Conservation (phyloP, 78 protist genomes). For the Dictyostelium brefeldianum region DNA sequence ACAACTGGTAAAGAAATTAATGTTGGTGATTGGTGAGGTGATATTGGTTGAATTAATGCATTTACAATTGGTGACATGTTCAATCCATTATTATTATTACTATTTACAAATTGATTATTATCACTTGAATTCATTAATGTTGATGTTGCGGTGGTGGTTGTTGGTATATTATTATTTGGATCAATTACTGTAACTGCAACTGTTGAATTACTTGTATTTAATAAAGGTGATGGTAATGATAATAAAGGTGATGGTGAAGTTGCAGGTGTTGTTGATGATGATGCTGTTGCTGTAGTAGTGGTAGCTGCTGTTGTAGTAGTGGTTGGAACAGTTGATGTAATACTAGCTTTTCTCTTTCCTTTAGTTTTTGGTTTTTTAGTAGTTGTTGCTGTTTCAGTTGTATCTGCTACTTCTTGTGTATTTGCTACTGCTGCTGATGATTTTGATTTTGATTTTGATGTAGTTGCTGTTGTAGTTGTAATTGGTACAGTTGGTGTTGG, state of each 20-base stretch:
- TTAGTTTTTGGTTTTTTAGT: neutral
- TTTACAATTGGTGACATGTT: conserved; percentile 3
- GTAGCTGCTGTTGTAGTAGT: neutral
- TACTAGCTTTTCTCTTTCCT: neutral
- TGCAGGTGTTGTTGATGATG: neutral
- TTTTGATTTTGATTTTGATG: conserved; percentile 15
- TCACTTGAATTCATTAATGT: conserved; percentile 6
- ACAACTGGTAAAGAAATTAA: neutral
- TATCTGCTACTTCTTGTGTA: neutral
- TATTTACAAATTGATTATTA: neutral
- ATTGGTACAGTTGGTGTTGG: neutral
- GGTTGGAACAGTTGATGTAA: neutral
- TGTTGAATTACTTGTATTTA: conserved; percentile 3
- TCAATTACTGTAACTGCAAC: neutral
- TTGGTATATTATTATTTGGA: neutral
- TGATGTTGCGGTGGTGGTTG: neutral
- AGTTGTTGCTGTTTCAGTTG: neutral
- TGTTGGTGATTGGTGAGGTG: conserved; percentile 1
- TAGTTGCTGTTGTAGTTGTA: neutral
- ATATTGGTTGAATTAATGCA: neutral
- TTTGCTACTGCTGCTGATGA: neutral
- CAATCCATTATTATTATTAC: neutral
- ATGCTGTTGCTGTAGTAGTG: neutral
- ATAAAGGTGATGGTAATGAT: neutral
- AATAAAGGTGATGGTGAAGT: conserved; percentile 6